Conservation (phyloP, 768 basidiomycete species). For the Termitomyces sp. region DNA sequence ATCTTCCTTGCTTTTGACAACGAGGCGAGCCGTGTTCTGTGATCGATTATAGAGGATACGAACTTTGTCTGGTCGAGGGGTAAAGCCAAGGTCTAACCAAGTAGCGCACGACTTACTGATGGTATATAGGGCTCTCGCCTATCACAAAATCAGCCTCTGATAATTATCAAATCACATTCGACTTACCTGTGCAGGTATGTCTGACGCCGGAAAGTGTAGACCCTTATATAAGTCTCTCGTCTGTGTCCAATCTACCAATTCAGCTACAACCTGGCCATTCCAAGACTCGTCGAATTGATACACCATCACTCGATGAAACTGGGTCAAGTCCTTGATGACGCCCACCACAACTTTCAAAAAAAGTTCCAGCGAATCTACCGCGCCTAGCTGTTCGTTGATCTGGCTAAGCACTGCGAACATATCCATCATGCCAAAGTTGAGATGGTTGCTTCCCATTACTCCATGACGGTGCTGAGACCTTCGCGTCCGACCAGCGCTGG, state of each 20-base stretch:
- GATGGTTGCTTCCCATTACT: conserved; percentile 13
- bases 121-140: conserved; percentile 67
- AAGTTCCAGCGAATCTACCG: conserved; percentile 58
- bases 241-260: conserved; percentile 75
- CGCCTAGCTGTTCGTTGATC: conserved; percentile 76
- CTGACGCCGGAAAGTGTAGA: conserved; percentile 65
- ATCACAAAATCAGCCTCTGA: conserved; percentile 1
- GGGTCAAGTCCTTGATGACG: conserved; percentile 70
- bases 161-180: neutral
- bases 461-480: conserved; percentile 17
- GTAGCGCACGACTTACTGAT: conserved; percentile 43
- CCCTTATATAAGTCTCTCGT: conserved; percentile 73
- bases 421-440: conserved; percentile 66
- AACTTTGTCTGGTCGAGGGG: conserved; percentile 55
- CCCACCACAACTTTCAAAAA: conserved; percentile 76
- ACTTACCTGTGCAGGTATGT: conserved; percentile 63
- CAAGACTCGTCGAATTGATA: conserved; percentile 83
- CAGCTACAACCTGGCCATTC: conserved; percentile 78
- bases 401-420: conserved; percentile 75
- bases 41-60: conserved; percentile 72
- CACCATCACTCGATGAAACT: conserved; percentile 77
- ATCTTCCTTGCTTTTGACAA: conserved; percentile 60
- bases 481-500: neutral
- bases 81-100: neutral
- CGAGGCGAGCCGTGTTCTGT: conserved; percentile 70